Base-by-base conservation (phyloP, 2,329 filamentous ascomycete species). In the Trichoderma aggressivum region DNA sequence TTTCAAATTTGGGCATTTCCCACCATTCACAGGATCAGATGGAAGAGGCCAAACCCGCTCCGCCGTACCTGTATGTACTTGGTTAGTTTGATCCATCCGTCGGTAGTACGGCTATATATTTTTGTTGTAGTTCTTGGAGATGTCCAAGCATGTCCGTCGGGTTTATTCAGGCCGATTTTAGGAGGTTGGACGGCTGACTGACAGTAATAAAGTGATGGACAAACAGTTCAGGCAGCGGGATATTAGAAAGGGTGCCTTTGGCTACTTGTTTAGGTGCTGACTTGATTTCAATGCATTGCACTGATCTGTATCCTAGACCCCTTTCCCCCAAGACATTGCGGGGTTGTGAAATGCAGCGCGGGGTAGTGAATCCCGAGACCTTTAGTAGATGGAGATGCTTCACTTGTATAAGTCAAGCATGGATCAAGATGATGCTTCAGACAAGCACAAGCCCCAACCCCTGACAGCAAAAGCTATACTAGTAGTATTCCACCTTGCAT, bases 61-160 rank as follows among this genome's bases (percentile, higher is more conserved):
- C 56, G 56, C 56, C n/a, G 55, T 68, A 64, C 34, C 34, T 39
- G 58, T 61, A 39, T 39, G 58, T 61, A 39, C 56, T 71, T 28
- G 30, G 28, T 26, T 69, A 50, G 39, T 12, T 34, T 32, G 32
- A 55, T 68, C 68, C 63, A 71, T 60, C 70, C 63, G 63, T 71
- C 70, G 70, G 70, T 63, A 67, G 63, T 43, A 28, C 18, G 11
- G 60, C 18, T 64, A 36, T 36, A 60, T 47, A 21, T 14, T 24
- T n/a, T 26, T 28, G 8, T n/a, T 43, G 39, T 43, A n/a, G 39
- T 43, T n/a, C 14, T 16, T 39, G 32, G 11, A 16, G n/a, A 14
- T 26, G 30, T 36, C 10, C 12, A n/a, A 59, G 7, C 63, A 39
- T 67, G 53, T 34, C 56, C 39, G 53, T 59, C 61, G 62, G 70